A percentile compares a stretch with the other conserved stretches of the same genome.
Evolutionary conservation across 768 basidiomycete species (phyloP).

Genomic region (Hysterangium stoloniferum): DNA sequence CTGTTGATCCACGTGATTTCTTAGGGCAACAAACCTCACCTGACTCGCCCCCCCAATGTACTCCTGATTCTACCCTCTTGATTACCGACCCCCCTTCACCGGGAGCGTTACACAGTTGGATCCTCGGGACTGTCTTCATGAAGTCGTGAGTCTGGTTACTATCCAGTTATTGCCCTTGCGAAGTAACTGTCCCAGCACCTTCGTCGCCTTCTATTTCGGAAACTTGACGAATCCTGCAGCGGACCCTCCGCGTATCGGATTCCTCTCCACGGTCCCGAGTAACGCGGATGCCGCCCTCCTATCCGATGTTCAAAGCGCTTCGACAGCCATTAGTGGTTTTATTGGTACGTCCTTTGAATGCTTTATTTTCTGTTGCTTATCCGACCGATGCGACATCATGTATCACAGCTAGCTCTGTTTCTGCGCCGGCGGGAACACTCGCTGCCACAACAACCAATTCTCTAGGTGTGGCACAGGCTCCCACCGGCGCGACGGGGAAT

Average conservation of each 20-base stretch:
- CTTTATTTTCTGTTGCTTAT: not conserved
- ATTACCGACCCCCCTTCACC: conserved; percentile 54
- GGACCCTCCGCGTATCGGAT: conserved; percentile 62
- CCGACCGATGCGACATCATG: not conserved
- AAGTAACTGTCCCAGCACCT: conserved; percentile 34
- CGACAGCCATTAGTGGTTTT: not conserved
- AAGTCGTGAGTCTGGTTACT: conserved; percentile 45
- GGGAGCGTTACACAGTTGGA: conserved; percentile 68
- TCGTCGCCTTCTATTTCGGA: conserved; percentile 65
- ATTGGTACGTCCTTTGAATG: not conserved
- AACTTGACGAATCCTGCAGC: conserved; percentile 59
- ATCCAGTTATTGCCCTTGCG: not conserved
- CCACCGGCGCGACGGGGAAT: no score
- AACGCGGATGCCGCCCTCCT: conserved; percentile 34
- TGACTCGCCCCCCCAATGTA: conserved; percentile 26
- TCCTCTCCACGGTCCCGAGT: conserved; percentile 60
- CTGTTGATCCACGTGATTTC: conserved; percentile 72
- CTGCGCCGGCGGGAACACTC: not conserved
- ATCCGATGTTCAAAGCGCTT: not conserved
- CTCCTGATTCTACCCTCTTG: conserved; percentile 38
- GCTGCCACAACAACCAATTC: conserved; percentile 1
- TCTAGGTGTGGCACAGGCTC: conserved; percentile 3
- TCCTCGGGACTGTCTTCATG: conserved; percentile 66
- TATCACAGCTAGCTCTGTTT: not conserved
- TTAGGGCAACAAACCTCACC: conserved; percentile 22